phyloP scores from a whole-genome alignment of 1,139 yeast species.

The Yamadazyma sp. region DNA sequence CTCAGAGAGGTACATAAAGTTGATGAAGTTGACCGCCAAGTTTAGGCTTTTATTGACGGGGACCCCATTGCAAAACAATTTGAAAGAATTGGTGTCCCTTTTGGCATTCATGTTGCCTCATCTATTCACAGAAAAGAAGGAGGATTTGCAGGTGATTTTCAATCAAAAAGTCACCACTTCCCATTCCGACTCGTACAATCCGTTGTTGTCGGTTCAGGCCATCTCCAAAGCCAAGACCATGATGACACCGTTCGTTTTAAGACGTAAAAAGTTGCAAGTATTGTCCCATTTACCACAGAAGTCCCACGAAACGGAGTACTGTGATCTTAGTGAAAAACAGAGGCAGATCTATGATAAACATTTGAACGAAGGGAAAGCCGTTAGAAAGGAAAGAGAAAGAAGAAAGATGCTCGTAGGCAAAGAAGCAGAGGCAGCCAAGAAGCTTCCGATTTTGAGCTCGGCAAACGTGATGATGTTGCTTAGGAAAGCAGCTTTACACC shows the following conservation, averaged over 20 bases:
- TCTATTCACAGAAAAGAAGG: conserved; percentile 76
- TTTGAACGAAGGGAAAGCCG: conserved; percentile 46
- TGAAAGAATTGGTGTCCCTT: conserved; percentile 84
- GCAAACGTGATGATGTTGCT: conserved; percentile 66
- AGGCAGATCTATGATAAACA: conserved; percentile 58
- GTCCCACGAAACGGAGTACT: conserved; percentile 58
- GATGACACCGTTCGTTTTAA: conserved; percentile 96
- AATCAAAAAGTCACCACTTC: conserved; percentile 76
- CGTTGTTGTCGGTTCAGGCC: conserved; percentile 85
- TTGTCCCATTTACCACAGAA: conserved; percentile 84
- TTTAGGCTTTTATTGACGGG: conserved; percentile 90
- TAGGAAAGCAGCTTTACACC: conserved; percentile 76
- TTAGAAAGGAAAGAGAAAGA: conserved; percentile 51
- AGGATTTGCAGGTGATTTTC: conserved; percentile 78
- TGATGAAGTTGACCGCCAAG: conserved; percentile 78
- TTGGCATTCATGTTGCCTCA: conserved; percentile 88
- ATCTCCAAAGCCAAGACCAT: conserved; percentile 90
- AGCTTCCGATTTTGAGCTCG: conserved; percentile 39
- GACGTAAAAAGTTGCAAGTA: conserved; percentile 92
- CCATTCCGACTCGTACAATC: conserved; percentile 58
- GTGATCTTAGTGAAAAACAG: conserved; percentile 65
- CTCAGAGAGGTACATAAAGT: conserved; percentile 81
- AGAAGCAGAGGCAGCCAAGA: conserved; percentile 36
- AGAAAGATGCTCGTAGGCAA: conserved; percentile 42
- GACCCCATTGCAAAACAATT: conserved; percentile 92